A percentile compares a stretch with the other conserved stretches of the same genome.
These are phyloP conservation scores for Westerdykella sp. DNA, from an alignment of 2,329 filamentous ascomycete genomes.

Conservation along the genomic window DNA sequence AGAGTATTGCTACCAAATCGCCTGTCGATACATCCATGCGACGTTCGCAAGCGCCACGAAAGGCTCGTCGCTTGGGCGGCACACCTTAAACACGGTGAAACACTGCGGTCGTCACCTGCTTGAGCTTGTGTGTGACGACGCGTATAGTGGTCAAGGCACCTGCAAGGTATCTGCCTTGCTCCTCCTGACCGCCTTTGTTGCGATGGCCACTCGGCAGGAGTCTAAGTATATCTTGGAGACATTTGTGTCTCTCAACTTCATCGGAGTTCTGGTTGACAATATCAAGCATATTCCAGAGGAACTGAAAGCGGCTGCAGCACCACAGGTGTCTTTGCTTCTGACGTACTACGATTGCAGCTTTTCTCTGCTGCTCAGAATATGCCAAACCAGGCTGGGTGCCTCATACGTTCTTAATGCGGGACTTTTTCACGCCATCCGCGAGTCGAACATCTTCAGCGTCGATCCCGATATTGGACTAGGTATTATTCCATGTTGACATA, in stretches of 20 bases:
- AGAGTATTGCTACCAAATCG: slow-evolving; percentile 84
- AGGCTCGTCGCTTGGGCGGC: slow-evolving; percentile 33
- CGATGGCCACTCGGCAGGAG: slow-evolving; percentile 64
- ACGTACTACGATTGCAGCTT: slow-evolving; percentile 68
- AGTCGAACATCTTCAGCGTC: slow-evolving; percentile 77
- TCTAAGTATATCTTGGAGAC: slow-evolving; percentile 71
- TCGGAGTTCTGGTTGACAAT: slow-evolving; percentile 83
- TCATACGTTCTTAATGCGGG: slow-evolving; percentile 83
- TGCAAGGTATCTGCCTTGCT: slow-evolving; percentile 83
- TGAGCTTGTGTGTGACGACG: slow-evolving; percentile 87
- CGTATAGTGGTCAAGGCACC: slow-evolving; percentile 71
- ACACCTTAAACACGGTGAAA: slow-evolving; percentile 64
- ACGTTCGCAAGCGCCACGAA: slow-evolving; percentile 47
- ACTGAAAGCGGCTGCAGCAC: slow-evolving; percentile 35
- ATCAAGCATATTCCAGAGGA: slow-evolving; percentile 72
- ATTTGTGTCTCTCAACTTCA: slow-evolving; percentile 81
- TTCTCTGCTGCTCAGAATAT: slow-evolving; percentile 74
- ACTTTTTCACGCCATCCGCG: slow-evolving; percentile 72
- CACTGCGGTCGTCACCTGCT: slow-evolving; percentile 75
- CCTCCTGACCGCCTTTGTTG: slow-evolving; percentile 71
- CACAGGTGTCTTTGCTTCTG: slow-evolving; percentile 50
- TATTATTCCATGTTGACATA: slow-evolving; percentile 16
- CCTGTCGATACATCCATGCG: slow-evolving; percentile 74
- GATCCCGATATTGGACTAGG: slow-evolving; percentile 87
- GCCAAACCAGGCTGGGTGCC: slow-evolving; percentile 77